These are phyloP conservation scores for Diplodia intermedia DNA, from an alignment of 2,329 filamentous ascomycete species.

Conservation along the genomic window DNA sequence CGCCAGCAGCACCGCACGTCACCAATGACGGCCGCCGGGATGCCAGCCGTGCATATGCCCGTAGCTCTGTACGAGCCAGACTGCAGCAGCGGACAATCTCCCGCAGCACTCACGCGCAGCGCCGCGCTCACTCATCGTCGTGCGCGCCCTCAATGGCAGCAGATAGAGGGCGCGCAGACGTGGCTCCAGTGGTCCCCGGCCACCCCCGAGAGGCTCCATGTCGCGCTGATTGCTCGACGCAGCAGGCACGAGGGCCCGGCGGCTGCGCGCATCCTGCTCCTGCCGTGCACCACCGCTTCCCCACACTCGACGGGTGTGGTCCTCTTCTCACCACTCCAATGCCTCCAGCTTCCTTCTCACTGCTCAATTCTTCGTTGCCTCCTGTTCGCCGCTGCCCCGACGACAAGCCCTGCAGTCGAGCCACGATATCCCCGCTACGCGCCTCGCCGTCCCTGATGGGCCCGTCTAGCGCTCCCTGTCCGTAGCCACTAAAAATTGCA, in stretches of 20 bases:
- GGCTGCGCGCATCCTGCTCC: slow-evolving; percentile 16
- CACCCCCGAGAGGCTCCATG: slow-evolving; percentile 1
- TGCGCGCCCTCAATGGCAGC: slow-evolving; percentile 24
- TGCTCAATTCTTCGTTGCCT: slow-evolving; percentile 3
- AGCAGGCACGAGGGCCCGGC: slow-evolving; percentile 1
- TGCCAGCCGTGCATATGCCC: slow-evolving; percentile 13
- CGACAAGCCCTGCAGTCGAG: slow-evolving; percentile 19
- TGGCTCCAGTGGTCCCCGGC: slow-evolving; percentile 27
- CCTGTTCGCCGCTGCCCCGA: neutral
- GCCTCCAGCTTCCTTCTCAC: neutral
- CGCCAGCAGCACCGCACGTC: slow-evolving; percentile 20
- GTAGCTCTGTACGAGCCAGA: slow-evolving; percentile 14
- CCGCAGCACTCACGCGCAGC: neutral
- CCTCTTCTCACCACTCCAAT: slow-evolving; percentile 11
- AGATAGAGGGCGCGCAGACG: slow-evolving; percentile 19
- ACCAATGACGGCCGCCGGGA: slow-evolving; percentile 4
- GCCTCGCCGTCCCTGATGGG: slow-evolving; percentile 19
- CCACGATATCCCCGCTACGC: slow-evolving; percentile 20
- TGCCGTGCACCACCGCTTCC: slow-evolving; percentile 18
- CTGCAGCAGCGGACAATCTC: slow-evolving; percentile 21
- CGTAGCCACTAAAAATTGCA: slow-evolving; percentile 8
- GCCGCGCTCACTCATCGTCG: slow-evolving; percentile 16
- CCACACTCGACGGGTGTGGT: neutral
- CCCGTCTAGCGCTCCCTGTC: neutral
- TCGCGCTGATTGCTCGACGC: slow-evolving; percentile 16